Evolutionary conservation across 495 filamentous ascomycete genomes (phyloP).

Genomic region (Penicillium odoratum): DNA sequence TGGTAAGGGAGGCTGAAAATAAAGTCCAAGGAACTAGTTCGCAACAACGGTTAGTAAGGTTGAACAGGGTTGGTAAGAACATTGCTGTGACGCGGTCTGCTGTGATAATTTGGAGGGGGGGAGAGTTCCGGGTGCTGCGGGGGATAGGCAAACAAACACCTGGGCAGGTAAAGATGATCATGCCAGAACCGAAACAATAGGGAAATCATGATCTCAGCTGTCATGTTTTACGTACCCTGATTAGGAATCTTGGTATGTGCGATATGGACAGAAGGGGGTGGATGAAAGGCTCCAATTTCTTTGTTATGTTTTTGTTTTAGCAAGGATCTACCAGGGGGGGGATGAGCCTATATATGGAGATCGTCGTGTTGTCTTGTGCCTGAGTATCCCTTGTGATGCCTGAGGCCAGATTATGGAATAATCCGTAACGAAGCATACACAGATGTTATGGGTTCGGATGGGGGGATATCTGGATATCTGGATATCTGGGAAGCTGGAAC

Average conservation of each 20-base stretch:
- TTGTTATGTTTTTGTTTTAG: background rate
- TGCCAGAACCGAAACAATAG: conserved; percentile 23
- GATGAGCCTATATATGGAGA: conserved; percentile 10
- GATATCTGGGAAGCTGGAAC: too few relatives aligned
- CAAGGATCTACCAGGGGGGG: conserved; percentile 13
- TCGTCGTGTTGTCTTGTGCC: background rate
- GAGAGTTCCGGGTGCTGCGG: background rate
- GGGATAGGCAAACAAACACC: background rate
- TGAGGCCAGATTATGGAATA: conserved; percentile 13
- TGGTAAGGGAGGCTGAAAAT: background rate
- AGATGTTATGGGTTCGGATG: conserved; percentile 9
- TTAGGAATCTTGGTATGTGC: conserved; percentile 17
- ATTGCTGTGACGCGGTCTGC: conserved; percentile 39
- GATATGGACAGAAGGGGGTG: conserved; percentile 6
- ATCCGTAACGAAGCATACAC: background rate
- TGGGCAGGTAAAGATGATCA: conserved; percentile 21
- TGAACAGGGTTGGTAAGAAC: conserved; percentile 12
- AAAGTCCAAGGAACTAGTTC: background rate
- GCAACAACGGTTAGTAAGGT: conserved; percentile 18
- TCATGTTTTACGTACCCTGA: conserved; percentile 24
- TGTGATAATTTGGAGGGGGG: conserved; percentile 7
- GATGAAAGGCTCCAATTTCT: background rate
- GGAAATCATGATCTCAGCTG: conserved; percentile 12
- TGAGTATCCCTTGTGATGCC: conserved; percentile 13
- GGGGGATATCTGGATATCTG: background rate